These are phyloP conservation scores for Mimosa pudica DNA, from an alignment of 306 rosid genomes.

Conservation along the genomic window DNA sequence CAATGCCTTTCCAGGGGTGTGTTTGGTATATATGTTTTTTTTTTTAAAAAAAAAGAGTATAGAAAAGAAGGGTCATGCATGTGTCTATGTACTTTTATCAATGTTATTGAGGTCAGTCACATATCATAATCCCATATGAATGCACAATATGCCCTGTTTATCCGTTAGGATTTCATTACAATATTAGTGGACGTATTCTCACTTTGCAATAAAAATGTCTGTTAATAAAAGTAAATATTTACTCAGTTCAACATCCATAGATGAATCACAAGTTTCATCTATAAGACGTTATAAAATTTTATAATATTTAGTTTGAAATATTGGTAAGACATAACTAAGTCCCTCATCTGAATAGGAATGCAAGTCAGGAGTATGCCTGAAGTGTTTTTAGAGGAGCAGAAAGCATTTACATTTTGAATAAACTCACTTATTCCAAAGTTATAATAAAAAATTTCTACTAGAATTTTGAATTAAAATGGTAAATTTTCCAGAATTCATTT, in stretches of 20 bases:
- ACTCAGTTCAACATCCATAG: not conserved
- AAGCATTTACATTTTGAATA: not conserved
- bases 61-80: not conserved
- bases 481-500: not conserved
- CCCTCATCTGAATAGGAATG: not conserved
- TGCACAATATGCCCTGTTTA: not conserved
- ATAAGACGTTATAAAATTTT: not conserved
- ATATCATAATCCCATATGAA: not conserved
- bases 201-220: not conserved
- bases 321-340: not conserved
- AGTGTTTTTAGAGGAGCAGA: not conserved
- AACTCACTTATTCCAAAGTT: not conserved
- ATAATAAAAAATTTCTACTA: too few species aligned
- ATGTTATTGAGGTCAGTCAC: not conserved
- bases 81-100: not conserved
- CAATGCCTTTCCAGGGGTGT: not conserved
- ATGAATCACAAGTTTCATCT: not conserved
- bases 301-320: not conserved
- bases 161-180: not conserved
- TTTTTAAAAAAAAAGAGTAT: not conserved
- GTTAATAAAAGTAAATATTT: not conserved
- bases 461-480: not conserved
- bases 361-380: not conserved
- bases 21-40: not conserved
- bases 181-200: not conserved